These are phyloP conservation scores for Polytolypa hystricis DNA, from an alignment of 2,329 filamentous ascomycete species.

Conservation along the genomic window DNA sequence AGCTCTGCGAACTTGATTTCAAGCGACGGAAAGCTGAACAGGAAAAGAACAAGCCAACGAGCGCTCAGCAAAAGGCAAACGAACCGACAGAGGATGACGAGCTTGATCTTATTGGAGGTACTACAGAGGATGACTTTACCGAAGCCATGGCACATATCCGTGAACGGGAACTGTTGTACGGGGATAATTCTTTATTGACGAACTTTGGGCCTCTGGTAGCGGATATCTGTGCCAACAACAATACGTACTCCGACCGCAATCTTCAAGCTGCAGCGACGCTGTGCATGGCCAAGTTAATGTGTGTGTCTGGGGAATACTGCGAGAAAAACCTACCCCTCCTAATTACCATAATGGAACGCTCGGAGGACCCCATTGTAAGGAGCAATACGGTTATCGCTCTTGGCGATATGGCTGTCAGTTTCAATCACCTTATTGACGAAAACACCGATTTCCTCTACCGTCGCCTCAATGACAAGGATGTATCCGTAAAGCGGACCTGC, in stretches of 20 bases:
- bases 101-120: conserved; percentile 90
- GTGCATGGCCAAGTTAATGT: conserved; percentile 97
- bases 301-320: conserved; percentile 92
- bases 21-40: conserved; percentile 69
- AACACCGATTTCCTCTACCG: conserved; percentile 98
- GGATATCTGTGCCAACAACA: conserved; percentile 92
- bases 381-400: conserved; percentile 95
- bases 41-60: conserved; percentile 35
- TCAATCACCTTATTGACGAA: conserved; percentile 98
- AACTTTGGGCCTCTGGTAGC: conserved; percentile 85
- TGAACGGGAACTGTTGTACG: conserved; percentile 74
- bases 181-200: conserved; percentile 70
- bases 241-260: conserved; percentile 76
- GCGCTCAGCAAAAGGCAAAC: conserved; percentile 38
- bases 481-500: conserved; percentile 90
- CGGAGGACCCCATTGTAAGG: conserved; percentile 79
- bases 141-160: conserved; percentile 77
- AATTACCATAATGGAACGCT: conserved; percentile 95
- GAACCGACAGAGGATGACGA: conserved; percentile 66
- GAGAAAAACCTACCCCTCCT: conserved; percentile 84
- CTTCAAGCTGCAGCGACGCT: conserved; percentile 88
- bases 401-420: conserved; percentile 98
- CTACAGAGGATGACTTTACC: conserved; percentile 86
- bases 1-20: conserved; percentile 95
- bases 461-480: conserved; percentile 76